phyloP scores from a whole-genome alignment of 73 alveolate species.

The Paramecium biaurelia region DNA sequence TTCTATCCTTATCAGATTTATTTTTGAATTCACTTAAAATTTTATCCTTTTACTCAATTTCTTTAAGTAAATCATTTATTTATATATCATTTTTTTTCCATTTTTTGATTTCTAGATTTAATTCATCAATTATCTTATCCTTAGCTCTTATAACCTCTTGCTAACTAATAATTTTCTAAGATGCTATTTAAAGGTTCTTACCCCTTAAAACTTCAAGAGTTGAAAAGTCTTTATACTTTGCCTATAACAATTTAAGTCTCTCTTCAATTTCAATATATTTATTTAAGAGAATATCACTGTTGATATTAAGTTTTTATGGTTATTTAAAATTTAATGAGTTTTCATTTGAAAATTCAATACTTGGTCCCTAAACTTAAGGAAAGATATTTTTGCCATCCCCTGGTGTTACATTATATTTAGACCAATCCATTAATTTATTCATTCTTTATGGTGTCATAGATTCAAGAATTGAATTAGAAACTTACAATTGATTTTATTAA shows the following conservation, averaged over 20 bases:
- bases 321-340: constrained; percentile 4
- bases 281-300: neutral
- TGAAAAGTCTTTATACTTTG: neutral
- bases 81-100: neutral
- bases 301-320: neutral
- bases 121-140: neutral
- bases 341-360: constrained; percentile 50
- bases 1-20: neutral
- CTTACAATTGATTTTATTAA: neutral
- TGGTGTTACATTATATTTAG: constrained; percentile 24
- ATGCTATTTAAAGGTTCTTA: neutral
- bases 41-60: neutral
- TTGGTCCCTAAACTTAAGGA: constrained; percentile 19
- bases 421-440: constrained; percentile 32
- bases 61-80: neutral
- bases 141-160: neutral
- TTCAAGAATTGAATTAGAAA: neutral
- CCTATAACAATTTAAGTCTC: neutral
- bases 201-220: neutral
- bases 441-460: constrained; percentile 39
- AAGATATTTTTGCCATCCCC: constrained; percentile 42
- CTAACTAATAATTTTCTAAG: neutral
- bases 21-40: neutral
- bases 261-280: neutral
- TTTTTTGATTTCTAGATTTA: neutral